phyloP scores from a whole-genome alignment of 2,329 filamentous ascomycete genomes.

The Colletotrichum musae region DNA sequence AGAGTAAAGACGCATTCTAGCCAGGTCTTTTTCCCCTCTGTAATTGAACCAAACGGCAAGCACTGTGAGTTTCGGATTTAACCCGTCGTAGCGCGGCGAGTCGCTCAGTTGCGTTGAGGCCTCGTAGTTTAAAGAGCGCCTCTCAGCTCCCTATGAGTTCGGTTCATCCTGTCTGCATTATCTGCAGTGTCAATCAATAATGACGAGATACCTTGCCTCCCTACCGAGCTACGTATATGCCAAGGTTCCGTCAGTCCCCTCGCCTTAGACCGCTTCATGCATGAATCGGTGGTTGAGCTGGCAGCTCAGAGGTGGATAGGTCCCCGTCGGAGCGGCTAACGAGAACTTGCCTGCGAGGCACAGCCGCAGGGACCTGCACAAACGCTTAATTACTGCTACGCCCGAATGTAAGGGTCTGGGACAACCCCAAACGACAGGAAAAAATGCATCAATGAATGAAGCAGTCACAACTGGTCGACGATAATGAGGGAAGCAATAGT shows the following conservation, averaged over 20 bases:
- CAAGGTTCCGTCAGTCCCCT: conserved; percentile 16
- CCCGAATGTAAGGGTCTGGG: too few species aligned
- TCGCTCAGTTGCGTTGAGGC: too few species aligned
- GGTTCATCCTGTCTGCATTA: conserved; percentile 15
- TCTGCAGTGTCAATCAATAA: not conserved
- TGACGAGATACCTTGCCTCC: conserved; percentile 4
- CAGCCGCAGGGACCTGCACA: conserved; percentile 8
- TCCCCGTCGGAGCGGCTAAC: conserved; percentile 3
- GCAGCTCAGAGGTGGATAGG: conserved; percentile 13
- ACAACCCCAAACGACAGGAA: not conserved
- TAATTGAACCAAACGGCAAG: too few species aligned
- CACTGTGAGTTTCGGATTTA: not conserved
- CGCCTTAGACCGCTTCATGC: conserved; percentile 12
- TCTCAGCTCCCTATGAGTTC: not conserved
- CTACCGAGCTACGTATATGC: conserved; percentile 15
- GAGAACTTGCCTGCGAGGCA: not conserved
- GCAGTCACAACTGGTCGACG: not conserved
- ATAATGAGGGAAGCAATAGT: not conserved
- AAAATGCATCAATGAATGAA: not conserved
- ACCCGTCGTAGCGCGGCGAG: too few species aligned
- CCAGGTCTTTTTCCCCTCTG: too few species aligned
- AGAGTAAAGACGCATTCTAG: not conserved
- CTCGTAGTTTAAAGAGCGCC: too few species aligned
- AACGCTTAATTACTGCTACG: not conserved
- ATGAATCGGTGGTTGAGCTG: conserved; percentile 23